phyloP scores from a whole-genome alignment of 2,329 filamentous ascomycete genomes.

The Alternaria alternata region DNA sequence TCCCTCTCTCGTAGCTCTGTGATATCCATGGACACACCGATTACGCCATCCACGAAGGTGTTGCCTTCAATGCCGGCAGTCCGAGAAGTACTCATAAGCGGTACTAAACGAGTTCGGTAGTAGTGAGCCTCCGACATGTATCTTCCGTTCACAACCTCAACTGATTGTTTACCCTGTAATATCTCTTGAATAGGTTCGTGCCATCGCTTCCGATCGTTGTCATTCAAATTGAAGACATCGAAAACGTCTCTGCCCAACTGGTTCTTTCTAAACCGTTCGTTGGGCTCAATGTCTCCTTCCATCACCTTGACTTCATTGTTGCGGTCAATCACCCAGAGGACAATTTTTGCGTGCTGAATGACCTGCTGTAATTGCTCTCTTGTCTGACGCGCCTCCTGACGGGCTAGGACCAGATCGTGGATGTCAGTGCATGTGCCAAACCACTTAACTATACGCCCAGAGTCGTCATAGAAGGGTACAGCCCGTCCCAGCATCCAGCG shows the following conservation, averaged over 20 bases:
- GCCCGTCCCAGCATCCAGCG: conserved; percentile 82
- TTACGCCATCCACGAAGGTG: conserved; percentile 71
- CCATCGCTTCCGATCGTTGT: conserved; percentile 53
- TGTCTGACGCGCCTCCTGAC: conserved; percentile 70
- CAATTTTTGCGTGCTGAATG: conserved; percentile 77
- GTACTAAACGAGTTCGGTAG: conserved; percentile 76
- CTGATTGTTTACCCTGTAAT: conserved; percentile 65
- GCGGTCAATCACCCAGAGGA: conserved; percentile 75
- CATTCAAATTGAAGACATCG: conserved; percentile 62
- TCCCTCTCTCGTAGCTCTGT: conserved; percentile 74
- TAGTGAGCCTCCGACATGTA: conserved; percentile 66
- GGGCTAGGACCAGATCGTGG: conserved; percentile 75
- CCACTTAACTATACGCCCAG: conserved; percentile 77
- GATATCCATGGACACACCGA: conserved; percentile 81
- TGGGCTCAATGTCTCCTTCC: conserved; percentile 70
- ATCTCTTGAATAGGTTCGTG: conserved; percentile 69
- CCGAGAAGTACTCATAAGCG: conserved; percentile 66
- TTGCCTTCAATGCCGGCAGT: conserved; percentile 61
- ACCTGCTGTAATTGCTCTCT: conserved; percentile 77
- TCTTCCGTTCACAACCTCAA: conserved; percentile 70
- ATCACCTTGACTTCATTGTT: conserved; percentile 70
- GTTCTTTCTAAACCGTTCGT: conserved; percentile 24
- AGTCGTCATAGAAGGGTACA: conserved; percentile 71
- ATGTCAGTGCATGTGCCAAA: conserved; percentile 84
- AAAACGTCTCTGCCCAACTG: conserved; percentile 65